Evolutionary conservation across 2,329 filamentous ascomycete species (phyloP).

Genomic region (Aspergillus calidoustus): DNA sequence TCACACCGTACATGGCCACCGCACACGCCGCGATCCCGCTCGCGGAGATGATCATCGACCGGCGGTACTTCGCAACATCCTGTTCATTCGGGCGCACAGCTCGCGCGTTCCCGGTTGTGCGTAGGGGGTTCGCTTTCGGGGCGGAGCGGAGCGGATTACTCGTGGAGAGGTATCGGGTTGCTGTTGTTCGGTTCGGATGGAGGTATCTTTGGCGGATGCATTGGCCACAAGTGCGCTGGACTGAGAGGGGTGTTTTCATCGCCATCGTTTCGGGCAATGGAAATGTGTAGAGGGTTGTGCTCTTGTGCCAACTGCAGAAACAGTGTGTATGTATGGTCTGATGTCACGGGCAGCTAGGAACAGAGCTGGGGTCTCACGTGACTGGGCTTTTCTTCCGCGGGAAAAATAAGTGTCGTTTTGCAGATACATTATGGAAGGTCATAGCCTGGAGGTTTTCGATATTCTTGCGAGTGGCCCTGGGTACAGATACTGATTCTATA

Average conservation of each 20-base stretch:
- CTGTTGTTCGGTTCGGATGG: constrained; percentile 10
- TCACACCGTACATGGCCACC: constrained; percentile 46
- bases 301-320: neutral
- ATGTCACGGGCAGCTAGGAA: neutral
- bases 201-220: constrained; percentile 30
- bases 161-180: constrained; percentile 32
- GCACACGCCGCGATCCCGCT: constrained; percentile 46
- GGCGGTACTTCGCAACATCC: constrained; percentile 34
- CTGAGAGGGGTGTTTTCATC: constrained; percentile 18
- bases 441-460: neutral
- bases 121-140: constrained; percentile 38
- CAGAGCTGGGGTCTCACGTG: constrained; percentile 1
- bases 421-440: neutral
- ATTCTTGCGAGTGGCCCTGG: neutral
- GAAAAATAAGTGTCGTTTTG: neutral
- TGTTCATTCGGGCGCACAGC: constrained; percentile 24
- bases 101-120: constrained; percentile 26
- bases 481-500: neutral
- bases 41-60: constrained; percentile 39
- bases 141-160: constrained; percentile 32
- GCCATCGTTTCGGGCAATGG: constrained; percentile 14
- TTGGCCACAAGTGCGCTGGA: constrained; percentile 31
- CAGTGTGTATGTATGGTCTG: neutral
- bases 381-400: neutral
- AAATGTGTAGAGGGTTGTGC: neutral